Evolutionary conservation across 257 asterid genomes (phyloP).

Genomic region (Ligustrum vulgare): DNA sequence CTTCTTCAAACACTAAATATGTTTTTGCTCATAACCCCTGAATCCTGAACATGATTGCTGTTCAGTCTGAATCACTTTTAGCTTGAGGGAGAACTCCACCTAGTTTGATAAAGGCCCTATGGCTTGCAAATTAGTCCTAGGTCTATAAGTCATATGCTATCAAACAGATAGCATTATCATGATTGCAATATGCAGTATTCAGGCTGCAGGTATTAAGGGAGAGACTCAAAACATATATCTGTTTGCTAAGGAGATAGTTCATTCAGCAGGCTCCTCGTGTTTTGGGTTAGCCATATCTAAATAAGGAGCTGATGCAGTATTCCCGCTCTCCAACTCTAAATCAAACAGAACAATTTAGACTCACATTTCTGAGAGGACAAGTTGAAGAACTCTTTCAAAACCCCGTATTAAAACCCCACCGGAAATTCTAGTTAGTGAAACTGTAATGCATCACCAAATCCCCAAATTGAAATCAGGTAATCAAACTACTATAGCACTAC

Average conservation of each 20-base stretch:
- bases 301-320: background rate
- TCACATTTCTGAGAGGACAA: background rate
- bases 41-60: background rate
- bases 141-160: background rate
- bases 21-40: background rate
- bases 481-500: background rate
- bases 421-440: background rate
- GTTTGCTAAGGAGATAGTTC: background rate
- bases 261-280: background rate
- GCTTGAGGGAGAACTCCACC: background rate
- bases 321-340: background rate
- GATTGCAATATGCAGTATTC: background rate
- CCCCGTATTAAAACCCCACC: background rate
- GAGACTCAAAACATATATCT: background rate
- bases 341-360: background rate
- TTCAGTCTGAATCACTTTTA: background rate
- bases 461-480: background rate
- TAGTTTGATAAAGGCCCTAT: background rate
- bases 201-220: background rate
- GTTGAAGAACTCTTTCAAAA: background rate
- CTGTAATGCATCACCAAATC: background rate
- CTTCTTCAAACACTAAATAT: background rate
- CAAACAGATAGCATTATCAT: background rate
- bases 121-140: background rate
- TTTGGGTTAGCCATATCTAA: background rate